Evolutionary conservation across 768 basidiomycete species (phyloP), one percentile per base, ranked within the genome.

Genomic region (Boletus sensibilis): DNA sequence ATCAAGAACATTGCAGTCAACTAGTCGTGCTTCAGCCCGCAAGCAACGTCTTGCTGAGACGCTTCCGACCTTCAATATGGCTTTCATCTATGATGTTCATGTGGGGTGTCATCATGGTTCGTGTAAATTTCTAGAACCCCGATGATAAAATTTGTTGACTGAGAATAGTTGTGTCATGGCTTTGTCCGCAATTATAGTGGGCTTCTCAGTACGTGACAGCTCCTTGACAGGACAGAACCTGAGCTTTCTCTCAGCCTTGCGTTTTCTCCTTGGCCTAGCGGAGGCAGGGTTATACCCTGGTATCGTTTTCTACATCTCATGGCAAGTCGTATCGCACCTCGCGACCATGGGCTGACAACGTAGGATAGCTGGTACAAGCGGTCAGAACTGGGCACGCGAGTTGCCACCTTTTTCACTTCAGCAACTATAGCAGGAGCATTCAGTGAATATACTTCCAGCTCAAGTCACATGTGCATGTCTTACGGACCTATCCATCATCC

Each of bases 401-500:
- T 88, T 23, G 87, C 90, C 0, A 56, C 86, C 16, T 94, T 94
- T 75, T 92, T 91, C 72, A 84, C 86, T 3, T 87, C 89, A 29
- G 88, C 90, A 2, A 92, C 90, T 0, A 77, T 88, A 29, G 83
- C 90, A 5, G 91, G 90, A 23, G 87, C 86, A 14, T 89, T 89
- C 70, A 84, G 87, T 85, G 50, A 50, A 77, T 57, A 40, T 21
- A 44, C 66, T 37, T 46, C n/a, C 20, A n/a, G 25, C 14, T 27
- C 34, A 10, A 23, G 10, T 48, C 20, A 4, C 16, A 9, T 42
- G 11, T 29, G 12, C 29, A 27, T 40, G 16, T 23, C 55, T 55
- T 14, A 53, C 38, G 12, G 21, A 35, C 13, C n/a, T n/a, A 50
- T 21, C 33, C 25, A 16, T 21, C 40, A 35, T 47, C 25, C 18